Conservation (phyloP, 352 stramenopile species). For the Sclerospora graminicola region DNA sequence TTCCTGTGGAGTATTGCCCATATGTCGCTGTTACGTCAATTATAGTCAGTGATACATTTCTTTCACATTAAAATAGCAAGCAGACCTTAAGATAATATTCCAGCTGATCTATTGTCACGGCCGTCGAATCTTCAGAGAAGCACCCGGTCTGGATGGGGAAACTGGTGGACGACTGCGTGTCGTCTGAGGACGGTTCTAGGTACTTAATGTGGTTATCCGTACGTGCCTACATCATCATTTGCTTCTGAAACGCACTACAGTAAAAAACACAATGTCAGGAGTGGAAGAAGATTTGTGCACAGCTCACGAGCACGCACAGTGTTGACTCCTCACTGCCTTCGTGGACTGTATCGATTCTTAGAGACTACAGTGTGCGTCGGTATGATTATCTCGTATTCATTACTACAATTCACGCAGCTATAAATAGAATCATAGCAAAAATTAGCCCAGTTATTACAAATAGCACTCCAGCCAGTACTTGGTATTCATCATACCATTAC, state of each 20-base stretch:
- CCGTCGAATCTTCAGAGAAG: too few relatives aligned
- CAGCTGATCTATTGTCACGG: slow-evolving; percentile 68
- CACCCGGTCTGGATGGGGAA: too few relatives aligned
- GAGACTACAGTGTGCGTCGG: slow-evolving; percentile 30
- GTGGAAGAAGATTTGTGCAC: background rate
- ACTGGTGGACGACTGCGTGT: too few relatives aligned
- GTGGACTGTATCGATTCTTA: slow-evolving; percentile 25
- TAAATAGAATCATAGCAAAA: slow-evolving; percentile 1
- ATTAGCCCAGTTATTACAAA: too few relatives aligned
- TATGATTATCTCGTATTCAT: slow-evolving; percentile 32
- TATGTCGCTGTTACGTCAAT: slow-evolving; percentile 27
- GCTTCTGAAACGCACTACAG: slow-evolving; percentile 50
- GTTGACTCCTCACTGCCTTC: slow-evolving; percentile 41
- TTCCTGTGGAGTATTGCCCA: slow-evolving; percentile 22
- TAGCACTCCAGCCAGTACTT: too few relatives aligned
- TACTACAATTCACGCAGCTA: slow-evolving; percentile 56
- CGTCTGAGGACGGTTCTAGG: too few relatives aligned
- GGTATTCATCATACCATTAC: too few relatives aligned
- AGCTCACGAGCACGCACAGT: slow-evolving; percentile 25
- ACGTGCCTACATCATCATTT: slow-evolving; percentile 67
- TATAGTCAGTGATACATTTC: slow-evolving; percentile 2
- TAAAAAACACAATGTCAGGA: slow-evolving; percentile 9
- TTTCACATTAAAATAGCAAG: too few relatives aligned
- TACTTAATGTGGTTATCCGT: slow-evolving; percentile 48
- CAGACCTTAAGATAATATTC: slow-evolving; percentile 81